A percentile compares a stretch with the other conserved stretches of the same genome.
phyloP scores from a whole-genome alignment of 345 rosid genomes.

The Theobroma cacao region DNA sequence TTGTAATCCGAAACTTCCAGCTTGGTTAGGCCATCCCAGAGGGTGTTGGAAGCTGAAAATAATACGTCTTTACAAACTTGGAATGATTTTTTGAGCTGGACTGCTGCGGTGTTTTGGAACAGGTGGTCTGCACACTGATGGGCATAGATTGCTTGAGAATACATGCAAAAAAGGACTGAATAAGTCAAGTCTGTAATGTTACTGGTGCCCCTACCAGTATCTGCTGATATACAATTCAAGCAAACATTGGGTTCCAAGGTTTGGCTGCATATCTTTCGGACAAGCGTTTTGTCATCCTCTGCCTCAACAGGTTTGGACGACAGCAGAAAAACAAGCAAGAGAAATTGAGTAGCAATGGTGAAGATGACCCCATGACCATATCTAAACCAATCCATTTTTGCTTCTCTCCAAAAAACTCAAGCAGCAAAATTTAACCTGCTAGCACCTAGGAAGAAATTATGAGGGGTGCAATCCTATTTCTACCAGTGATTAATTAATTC shows the following conservation, averaged over 20 bases:
- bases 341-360: neutral
- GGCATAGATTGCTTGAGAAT: conserved; percentile 7
- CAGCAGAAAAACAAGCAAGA: neutral
- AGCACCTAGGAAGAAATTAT: neutral
- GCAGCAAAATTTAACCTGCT: neutral
- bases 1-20: conserved; percentile 11
- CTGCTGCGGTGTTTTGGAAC: neutral
- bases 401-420: neutral
- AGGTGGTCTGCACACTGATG: conserved; percentile 14
- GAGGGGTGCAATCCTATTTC: neutral
- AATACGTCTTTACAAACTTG: conserved; percentile 1
- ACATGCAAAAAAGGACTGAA: conserved; percentile 17
- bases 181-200: conserved; percentile 6
- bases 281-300: neutral
- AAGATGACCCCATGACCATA: neutral
- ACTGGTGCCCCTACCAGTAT: neutral
- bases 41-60: conserved; percentile 12
- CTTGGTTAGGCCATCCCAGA: conserved; percentile 16
- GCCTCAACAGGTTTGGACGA: neutral
- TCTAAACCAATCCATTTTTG: neutral
- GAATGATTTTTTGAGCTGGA: neutral
- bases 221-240: neutral
- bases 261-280: conserved; percentile 14
- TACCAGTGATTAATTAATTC: neutral
- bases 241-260: conserved; percentile 17